phyloP scores from a whole-genome alignment of 1,139 yeast species.

The Wickerhamiella infanticola region DNA sequence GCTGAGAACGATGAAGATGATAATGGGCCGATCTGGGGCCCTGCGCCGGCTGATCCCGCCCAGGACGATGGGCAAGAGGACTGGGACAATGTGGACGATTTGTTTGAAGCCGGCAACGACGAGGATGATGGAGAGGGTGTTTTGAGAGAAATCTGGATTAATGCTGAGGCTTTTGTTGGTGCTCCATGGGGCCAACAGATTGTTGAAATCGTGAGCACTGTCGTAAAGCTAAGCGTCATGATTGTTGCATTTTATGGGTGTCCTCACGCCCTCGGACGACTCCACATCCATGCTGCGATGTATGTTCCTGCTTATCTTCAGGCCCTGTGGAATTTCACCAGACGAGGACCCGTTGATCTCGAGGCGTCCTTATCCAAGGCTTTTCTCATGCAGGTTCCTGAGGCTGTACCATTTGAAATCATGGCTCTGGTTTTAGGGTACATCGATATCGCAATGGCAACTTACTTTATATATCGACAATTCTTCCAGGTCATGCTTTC shows the following conservation, averaged over 20 bases:
- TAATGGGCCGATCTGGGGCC: conserved; percentile 1
- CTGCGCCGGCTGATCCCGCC: conserved; percentile 12
- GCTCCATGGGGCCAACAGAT: neutral
- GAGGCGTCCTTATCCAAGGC: neutral
- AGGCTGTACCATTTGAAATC: neutral
- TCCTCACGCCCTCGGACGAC: neutral
- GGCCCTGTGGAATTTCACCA: neutral
- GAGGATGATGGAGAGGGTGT: neutral
- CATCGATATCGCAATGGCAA: neutral
- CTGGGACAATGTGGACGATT: conserved; percentile 15
- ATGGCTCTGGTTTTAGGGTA: neutral
- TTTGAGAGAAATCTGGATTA: conserved; percentile 7
- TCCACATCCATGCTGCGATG: neutral
- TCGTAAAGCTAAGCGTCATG: neutral
- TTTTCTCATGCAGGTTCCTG: neutral
- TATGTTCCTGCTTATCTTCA: neutral
- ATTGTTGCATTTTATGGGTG: neutral
- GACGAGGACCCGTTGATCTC: neutral
- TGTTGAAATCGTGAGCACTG: neutral
- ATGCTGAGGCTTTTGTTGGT: conserved; percentile 12
- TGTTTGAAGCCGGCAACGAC: conserved; percentile 21
- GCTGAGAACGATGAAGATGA: conserved; percentile 14
- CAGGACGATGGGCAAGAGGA: conserved; percentile 18
- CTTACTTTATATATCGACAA: neutral
- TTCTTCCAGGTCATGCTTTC: neutral